Evolutionary conservation across 1,284 basidiomycete genomes (phyloP).

Genomic region (Ganoderma leucocontextum): DNA sequence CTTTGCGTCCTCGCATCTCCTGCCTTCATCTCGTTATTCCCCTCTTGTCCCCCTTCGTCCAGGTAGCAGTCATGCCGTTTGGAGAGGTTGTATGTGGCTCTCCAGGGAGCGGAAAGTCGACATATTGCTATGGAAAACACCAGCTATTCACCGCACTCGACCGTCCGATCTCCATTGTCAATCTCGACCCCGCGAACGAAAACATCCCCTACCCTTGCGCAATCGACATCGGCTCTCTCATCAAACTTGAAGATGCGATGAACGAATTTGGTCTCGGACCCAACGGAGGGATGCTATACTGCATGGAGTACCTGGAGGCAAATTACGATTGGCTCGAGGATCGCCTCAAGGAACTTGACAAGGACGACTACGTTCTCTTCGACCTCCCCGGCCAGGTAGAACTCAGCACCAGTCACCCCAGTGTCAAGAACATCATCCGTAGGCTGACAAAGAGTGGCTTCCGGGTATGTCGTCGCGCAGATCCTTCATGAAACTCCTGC

Average conservation of each 20-base stretch:
- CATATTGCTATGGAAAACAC: conserved; percentile 93
- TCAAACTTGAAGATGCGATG: conserved; percentile 93
- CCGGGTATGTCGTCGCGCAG: conserved; percentile 66
- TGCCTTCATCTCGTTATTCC: not conserved
- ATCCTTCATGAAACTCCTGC: conserved; percentile 22
- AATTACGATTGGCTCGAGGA: conserved; percentile 96
- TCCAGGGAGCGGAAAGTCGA: conserved; percentile 94
- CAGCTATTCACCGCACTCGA: conserved; percentile 90
- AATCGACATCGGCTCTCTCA: conserved; percentile 86
- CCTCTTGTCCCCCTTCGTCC: not conserved
- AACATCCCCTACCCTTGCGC: conserved; percentile 91
- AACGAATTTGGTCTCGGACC: conserved; percentile 87
- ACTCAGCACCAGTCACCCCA: conserved; percentile 94
- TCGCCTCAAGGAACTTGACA: conserved; percentile 70
- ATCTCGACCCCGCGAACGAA: conserved; percentile 96
- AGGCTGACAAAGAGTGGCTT: conserved; percentile 83
- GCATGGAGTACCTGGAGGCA: conserved; percentile 96
- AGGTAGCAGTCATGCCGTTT: conserved; percentile 67
- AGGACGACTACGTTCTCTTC: conserved; percentile 89
- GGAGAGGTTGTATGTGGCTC: conserved; percentile 92
- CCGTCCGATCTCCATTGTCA: conserved; percentile 90
- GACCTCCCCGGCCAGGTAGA: conserved; percentile 99
- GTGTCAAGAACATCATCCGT: conserved; percentile 81
- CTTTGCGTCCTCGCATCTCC: not conserved
- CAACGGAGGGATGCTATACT: conserved; percentile 97